Evolutionary conservation across 805 yeast genomes (phyloP), one percentile per base, ranked within the genome.

Genomic region (Nematodospora valgi): DNA sequence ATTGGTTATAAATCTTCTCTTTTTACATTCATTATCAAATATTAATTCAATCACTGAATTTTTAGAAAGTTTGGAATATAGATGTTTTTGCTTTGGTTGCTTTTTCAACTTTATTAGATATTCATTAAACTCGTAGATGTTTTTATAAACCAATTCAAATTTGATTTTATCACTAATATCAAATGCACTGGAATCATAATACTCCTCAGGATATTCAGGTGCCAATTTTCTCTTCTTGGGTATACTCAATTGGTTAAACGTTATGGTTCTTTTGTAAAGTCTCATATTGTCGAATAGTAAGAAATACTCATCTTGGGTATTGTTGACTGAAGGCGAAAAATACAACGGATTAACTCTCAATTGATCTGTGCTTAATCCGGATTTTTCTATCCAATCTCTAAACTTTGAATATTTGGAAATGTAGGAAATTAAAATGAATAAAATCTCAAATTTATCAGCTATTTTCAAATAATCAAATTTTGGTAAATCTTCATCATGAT

Each of bases 1-100:
- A 43, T 74, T 75, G 19, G 72, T 52, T 12, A 78, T 62, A 39
- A 69, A 70, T 46, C 69, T 74, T 43, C 86, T 62, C 46, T 76
- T 76, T 39, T 67, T 70, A 25, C 75, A 45, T 48, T 80, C 86
- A 39, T 64, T 67, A 6, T 46, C 45, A 26, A 51, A 56, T 3
- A 58, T 41, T 11, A 43, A 33, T 18, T 59, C 59, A 4, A 59
- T 34, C 20, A n/a, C n/a, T n/a, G n/a, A n/a, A 8, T 47, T 39
- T 18, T 17, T 22, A 7, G 41, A 35, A 24, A 31, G 14, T 19
- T 39, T 36, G 13, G 40, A 30, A 20, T 33, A 34, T n/a, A 59
- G 33, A 5, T 40, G 42, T 38, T 48, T 51, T 36, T 43, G 46
- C 18, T 42, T 64, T 32, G 56, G 52, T 35, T 50, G 49, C 37